phyloP scores from a whole-genome alignment of 2,329 filamentous ascomycete species.

The Cladosporium sp. region DNA sequence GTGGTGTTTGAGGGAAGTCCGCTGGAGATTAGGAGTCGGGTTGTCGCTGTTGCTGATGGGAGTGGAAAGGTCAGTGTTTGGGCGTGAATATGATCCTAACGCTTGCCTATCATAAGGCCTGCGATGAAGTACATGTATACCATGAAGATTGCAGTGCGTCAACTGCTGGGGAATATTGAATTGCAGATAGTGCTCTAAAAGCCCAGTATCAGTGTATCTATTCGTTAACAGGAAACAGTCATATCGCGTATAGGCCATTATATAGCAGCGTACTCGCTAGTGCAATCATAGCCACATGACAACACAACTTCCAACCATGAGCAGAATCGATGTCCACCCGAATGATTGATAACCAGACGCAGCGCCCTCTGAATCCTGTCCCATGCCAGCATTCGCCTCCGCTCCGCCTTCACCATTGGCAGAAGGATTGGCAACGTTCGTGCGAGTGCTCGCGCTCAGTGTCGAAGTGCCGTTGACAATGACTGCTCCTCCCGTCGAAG shows the following conservation, averaged over 20 bases:
- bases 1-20: constrained; percentile 66
- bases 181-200: background rate
- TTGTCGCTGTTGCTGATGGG: constrained; percentile 57
- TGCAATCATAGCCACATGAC: background rate
- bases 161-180: background rate
- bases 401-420: background rate
- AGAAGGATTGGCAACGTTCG: background rate
- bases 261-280: background rate
- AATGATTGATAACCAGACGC: background rate
- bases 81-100: constrained; percentile 16
- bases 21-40: constrained; percentile 59
- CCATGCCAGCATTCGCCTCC: background rate
- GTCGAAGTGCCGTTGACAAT: background rate
- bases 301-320: background rate
- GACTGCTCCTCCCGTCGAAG: constrained; percentile 2
- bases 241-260: background rate
- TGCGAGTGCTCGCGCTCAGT: background rate
- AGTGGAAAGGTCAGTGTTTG: constrained; percentile 33
- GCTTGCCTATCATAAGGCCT: too few species aligned
- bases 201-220: background rate
- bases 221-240: background rate
- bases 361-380: background rate
- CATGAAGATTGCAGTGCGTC: background rate
- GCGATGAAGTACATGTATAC: too few species aligned
- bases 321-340: background rate